Conservation (phyloP, 139 green algal genomes). For the Tetratostichococcus sp. region DNA sequence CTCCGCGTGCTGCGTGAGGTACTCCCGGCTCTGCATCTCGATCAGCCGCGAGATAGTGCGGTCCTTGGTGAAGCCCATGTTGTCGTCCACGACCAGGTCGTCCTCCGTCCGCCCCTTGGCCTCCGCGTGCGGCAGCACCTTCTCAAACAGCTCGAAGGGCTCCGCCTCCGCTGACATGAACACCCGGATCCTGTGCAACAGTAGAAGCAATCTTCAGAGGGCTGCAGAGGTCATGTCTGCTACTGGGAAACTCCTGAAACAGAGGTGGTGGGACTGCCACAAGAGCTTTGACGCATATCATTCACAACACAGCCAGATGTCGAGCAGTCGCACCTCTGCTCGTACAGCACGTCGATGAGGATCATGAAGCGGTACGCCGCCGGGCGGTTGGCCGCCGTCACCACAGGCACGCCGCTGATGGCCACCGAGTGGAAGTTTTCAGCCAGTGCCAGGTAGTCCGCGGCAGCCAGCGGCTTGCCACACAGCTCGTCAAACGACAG, state of each 20-base stretch:
- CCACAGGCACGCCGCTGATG: conserved; percentile 73
- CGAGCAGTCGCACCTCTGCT: conserved; percentile 76
- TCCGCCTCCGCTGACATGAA: conserved; percentile 71
- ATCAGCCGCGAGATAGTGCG: conserved; percentile 82
- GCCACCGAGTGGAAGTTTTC: conserved; percentile 72
- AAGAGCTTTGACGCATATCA: too few species aligned
- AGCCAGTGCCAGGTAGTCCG: conserved; percentile 83
- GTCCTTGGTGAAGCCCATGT: conserved; percentile 91
- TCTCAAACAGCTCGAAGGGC: conserved; percentile 79
- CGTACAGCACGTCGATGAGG: conserved; percentile 92
- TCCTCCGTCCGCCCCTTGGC: conserved; percentile 1
- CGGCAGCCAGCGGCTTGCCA: conserved; percentile 67
- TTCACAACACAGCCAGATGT: background rate
- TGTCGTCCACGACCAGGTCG: conserved; percentile 75
- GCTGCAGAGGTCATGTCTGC: background rate
- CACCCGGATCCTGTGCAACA: conserved; percentile 55
- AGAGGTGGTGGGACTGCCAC: too few species aligned
- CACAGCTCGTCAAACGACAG: conserved; percentile 88
- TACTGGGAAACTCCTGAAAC: too few species aligned
- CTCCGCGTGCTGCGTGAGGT: conserved; percentile 69
- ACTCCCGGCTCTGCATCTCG: conserved; percentile 89
- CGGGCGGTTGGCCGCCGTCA: conserved; percentile 51
- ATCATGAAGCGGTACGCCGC: conserved; percentile 89
- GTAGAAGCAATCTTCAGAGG: background rate
- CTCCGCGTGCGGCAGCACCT: conserved; percentile 71